A percentile compares a stretch with the other conserved stretches of the same genome.
phyloP scores from a whole-genome alignment of 768 basidiomycete genomes.

The Lepiota brunneoincarnata region DNA sequence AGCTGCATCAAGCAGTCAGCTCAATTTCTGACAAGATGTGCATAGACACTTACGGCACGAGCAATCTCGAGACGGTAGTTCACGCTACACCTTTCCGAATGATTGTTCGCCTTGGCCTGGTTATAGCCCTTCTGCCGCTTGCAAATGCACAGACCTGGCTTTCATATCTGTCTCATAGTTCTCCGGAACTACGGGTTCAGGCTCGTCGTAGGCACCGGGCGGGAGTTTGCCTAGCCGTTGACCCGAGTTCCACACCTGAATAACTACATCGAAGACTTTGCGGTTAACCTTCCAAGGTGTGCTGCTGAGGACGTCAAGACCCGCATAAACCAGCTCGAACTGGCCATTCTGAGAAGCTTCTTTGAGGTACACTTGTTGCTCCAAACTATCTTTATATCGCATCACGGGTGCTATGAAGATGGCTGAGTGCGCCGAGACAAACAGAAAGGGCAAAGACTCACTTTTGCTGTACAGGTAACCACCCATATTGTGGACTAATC shows the following conservation, averaged over 20 bases:
- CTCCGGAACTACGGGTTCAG: slow-evolving; percentile 59
- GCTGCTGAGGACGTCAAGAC: slow-evolving; percentile 84
- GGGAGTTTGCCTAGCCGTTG: slow-evolving; percentile 83
- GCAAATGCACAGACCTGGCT: slow-evolving; percentile 51
- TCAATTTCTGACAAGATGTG: not conserved
- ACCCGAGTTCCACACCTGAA: slow-evolving; percentile 86
- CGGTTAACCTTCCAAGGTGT: slow-evolving; percentile 92
- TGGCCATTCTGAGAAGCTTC: slow-evolving; percentile 72
- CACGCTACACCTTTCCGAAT: slow-evolving; percentile 87
- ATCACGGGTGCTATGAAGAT: slow-evolving; percentile 58
- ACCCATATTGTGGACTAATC: slow-evolving; percentile 71
- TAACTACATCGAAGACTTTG: slow-evolving; percentile 69
- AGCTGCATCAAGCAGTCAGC: slow-evolving; percentile 45
- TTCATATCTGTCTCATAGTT: slow-evolving; percentile 46
- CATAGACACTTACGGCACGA: slow-evolving; percentile 59
- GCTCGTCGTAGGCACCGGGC: slow-evolving; percentile 59
- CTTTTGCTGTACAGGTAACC: slow-evolving; percentile 81
- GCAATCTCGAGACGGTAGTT: slow-evolving; percentile 99
- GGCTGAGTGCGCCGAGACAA: slow-evolving; percentile 4
- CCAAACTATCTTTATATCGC: slow-evolving; percentile 89
- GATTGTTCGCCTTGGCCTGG: slow-evolving; percentile 72
- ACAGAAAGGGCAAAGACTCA: slow-evolving; percentile 29
- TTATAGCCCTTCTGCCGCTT: slow-evolving; percentile 52
- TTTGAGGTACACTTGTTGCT: slow-evolving; percentile 77
- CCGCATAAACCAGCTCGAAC: slow-evolving; percentile 83